Evolutionary conservation across 2,329 filamentous ascomycete species (phyloP).

Genomic region (Bipolaris victoriae): DNA sequence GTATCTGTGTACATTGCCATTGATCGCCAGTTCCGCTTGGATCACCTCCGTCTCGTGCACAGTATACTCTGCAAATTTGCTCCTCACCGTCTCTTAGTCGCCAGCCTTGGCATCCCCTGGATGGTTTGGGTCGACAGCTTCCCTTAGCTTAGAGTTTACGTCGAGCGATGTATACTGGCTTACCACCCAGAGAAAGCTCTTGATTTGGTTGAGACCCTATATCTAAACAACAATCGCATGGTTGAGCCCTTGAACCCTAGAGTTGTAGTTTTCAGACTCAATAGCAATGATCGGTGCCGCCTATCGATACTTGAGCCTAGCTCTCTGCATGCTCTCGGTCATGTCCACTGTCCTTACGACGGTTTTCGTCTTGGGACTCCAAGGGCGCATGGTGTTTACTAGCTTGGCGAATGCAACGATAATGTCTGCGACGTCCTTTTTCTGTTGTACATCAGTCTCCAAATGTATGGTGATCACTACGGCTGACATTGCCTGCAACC

Average conservation of each 20-base stretch:
- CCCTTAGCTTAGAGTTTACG: constrained; percentile 41
- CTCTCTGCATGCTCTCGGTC: neutral
- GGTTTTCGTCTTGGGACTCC: constrained; percentile 53
- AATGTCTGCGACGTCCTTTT: constrained; percentile 46
- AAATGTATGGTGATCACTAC: constrained; percentile 57
- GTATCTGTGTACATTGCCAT: neutral
- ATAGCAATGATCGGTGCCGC: constrained; percentile 53
- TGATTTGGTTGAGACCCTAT: constrained; percentile 47
- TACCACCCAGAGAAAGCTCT: constrained; percentile 52
- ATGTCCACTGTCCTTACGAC: constrained; percentile 41
- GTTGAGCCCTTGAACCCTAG: constrained; percentile 50
- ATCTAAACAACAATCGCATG: constrained; percentile 50
- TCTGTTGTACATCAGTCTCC: constrained; percentile 53
- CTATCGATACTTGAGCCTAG: constrained; percentile 24
- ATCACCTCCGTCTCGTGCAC: neutral
- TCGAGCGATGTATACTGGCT: constrained; percentile 52
- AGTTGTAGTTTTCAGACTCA: constrained; percentile 41
- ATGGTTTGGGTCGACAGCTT: constrained; percentile 52
- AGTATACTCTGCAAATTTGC: constrained; percentile 1
- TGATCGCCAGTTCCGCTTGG: neutral
- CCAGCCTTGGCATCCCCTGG: constrained; percentile 44
- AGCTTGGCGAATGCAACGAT: constrained; percentile 52
- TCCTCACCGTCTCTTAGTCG: constrained; percentile 9
- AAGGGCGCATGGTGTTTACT: constrained; percentile 43
- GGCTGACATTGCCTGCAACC: constrained; percentile 52